Percentiles rank a stretch among this genome's conserved stretches.
These are phyloP conservation scores for Tuber borchii DNA, from an alignment of 495 filamentous ascomycete genomes.

Conservation along the genomic window DNA sequence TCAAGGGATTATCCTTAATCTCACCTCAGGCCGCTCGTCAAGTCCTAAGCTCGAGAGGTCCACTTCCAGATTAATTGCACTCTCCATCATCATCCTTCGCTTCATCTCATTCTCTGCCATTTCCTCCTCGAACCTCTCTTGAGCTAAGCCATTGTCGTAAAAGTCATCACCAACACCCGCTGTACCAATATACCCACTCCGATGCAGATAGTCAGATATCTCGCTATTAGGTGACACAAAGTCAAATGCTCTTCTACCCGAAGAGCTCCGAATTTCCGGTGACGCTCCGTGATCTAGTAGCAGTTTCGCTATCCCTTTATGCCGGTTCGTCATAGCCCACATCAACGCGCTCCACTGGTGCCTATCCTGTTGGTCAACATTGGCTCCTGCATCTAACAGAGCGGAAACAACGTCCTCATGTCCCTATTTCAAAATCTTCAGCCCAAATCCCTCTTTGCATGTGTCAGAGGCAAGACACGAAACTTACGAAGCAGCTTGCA, in stretches of 20 bases:
- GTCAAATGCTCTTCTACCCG: conserved; percentile 91
- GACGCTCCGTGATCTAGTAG: conserved; percentile 90
- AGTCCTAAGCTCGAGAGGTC: conserved; percentile 92
- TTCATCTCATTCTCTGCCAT: conserved; percentile 95
- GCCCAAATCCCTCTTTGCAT: conserved; percentile 9
- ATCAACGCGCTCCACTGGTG: conserved; percentile 97
- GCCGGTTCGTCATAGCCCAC: conserved; percentile 99
- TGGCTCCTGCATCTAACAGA: conserved; percentile 78
- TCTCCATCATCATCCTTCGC: conserved; percentile 99
- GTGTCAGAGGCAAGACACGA: conserved; percentile 11
- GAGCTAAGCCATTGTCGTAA: conserved; percentile 84
- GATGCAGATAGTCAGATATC: conserved; percentile 87
- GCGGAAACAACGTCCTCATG: conserved; percentile 83
- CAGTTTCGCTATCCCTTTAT: conserved; percentile 88
- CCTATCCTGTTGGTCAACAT: conserved; percentile 86
- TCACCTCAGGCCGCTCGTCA: conserved; percentile 89
- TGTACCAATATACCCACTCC: conserved; percentile 74
- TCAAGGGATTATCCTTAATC: conserved; percentile 35
- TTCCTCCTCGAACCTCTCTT: conserved; percentile 93
- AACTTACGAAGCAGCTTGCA: conserved; percentile 93
- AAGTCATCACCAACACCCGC: conserved; percentile 90
- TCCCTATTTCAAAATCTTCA: conserved; percentile 51
- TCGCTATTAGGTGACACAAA: conserved; percentile 92
- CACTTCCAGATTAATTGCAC: conserved; percentile 92
- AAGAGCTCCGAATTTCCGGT: conserved; percentile 87